Conservation (phyloP, 2,329 filamentous ascomycete species). For the Dryadomyces quercivorus region DNA sequence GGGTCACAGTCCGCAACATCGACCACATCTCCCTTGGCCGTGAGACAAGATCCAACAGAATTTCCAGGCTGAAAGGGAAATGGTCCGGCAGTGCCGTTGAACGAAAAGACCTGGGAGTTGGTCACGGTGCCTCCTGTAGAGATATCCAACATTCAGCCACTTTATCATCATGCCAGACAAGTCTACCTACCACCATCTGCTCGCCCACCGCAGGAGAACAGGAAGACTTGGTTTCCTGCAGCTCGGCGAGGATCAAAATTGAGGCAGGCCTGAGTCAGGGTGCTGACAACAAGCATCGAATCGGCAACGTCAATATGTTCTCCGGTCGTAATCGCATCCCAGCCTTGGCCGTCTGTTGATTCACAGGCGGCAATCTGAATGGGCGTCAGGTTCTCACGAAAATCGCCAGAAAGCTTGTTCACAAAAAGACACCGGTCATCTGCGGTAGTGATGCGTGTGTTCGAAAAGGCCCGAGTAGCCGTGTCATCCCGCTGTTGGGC, state of each 20-base stretch:
- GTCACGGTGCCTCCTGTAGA: conserved; percentile 31
- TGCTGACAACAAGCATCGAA: conserved; percentile 40
- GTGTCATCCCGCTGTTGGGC: conserved; percentile 31
- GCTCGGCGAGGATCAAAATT: conserved; percentile 43
- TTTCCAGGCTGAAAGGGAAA: conserved; percentile 33
- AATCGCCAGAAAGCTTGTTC: conserved; percentile 33
- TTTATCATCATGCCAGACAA: background rate
- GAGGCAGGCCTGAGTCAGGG: conserved; percentile 43
- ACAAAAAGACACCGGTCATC: conserved; percentile 33
- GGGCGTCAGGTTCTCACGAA: conserved; percentile 33
- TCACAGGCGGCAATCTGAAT: conserved; percentile 32
- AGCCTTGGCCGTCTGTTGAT: conserved; percentile 29
- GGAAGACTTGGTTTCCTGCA: conserved; percentile 37
- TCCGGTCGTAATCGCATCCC: conserved; percentile 36
- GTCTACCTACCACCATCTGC: conserved; percentile 33
- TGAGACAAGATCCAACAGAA: conserved; percentile 32
- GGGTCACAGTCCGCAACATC: conserved; percentile 30
- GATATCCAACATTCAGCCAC: background rate
- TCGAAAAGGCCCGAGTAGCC: conserved; percentile 30
- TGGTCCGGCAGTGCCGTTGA: conserved; percentile 28
- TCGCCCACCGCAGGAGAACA: conserved; percentile 47
- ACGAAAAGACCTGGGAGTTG: conserved; percentile 38
- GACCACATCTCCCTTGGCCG: conserved; percentile 28
- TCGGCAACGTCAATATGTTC: conserved; percentile 35
- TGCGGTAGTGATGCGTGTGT: conserved; percentile 30